Evolutionary conservation across 2,329 filamentous ascomycete genomes (phyloP), one percentile per base, ranked within the genome.

Genomic region (Fusarium irregulare): DNA sequence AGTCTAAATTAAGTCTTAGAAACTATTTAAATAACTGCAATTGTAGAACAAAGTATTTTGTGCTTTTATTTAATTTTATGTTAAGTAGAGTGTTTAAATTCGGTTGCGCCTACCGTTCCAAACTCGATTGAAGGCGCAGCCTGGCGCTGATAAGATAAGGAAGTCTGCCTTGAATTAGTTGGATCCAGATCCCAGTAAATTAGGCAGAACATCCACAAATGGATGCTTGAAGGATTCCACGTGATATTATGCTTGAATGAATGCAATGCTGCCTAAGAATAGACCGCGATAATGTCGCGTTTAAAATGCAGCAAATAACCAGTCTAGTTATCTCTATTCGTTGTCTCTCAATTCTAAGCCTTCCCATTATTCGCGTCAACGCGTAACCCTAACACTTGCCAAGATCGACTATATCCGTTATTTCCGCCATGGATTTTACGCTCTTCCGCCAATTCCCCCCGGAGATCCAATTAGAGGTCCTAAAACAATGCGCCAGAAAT

Each of bases 401-500:
- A 34, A 34, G 21, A 14, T 41, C 4, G n/a, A 13, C 5, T 4
- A 34, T 9, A 20, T n/a, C 21, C 3, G 16, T 44, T 23, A 23
- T 23, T n/a, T 6, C 34, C 18, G 18, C 10, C 10, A 37, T 37
- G 34, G 34, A 37, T 7, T 66, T 66, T 7, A 46, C 55, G 1
- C 13, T 53, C 2, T 66, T 66, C 25, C 48, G 18, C 11, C 47
- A 23, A 18, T 55, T 66, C 6, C 63, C 63, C 1, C 37, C 55
- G 12, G 63, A 66, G 25, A 53, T 66, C 13, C 63, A 55, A 41
- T 34, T 66, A 3, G 44, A 60, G 2, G 25, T 66, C 3, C 18
- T 66, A 4, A 41, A 25, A 14, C 40, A 30, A 7, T 66, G 63
- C 25, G 7, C 23, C 10, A 23, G 21, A 34, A 66, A 55, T 7